These are phyloP conservation scores for Talaromyces verruculosus DNA, from an alignment of 2,329 filamentous ascomycete genomes.

Conservation along the genomic window DNA sequence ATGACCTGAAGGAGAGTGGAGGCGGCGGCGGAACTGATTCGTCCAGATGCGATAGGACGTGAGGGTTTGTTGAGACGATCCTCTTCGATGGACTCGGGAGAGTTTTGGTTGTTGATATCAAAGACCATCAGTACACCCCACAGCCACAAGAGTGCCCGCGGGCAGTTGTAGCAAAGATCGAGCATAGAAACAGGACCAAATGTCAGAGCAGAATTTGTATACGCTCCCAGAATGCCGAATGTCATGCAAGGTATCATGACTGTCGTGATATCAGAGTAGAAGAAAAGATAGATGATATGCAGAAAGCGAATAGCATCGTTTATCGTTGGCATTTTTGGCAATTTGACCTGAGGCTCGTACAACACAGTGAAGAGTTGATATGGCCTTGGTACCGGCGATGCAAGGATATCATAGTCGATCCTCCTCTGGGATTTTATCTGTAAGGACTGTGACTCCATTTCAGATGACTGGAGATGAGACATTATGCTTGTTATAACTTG, in stretches of 20 bases:
- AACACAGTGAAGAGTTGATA: constrained; percentile 4
- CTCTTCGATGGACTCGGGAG: constrained; percentile 20
- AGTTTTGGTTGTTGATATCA: constrained; percentile 22
- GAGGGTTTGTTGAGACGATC: constrained; percentile 21
- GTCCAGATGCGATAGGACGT: constrained; percentile 17
- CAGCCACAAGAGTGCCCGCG: constrained; percentile 15
- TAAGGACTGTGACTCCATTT: constrained; percentile 13
- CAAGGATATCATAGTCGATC: neutral
- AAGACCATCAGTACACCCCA: constrained; percentile 21
- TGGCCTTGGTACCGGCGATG: neutral
- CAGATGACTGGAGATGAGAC: constrained; percentile 14
- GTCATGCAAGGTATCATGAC: constrained; percentile 21
- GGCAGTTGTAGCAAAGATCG: constrained; percentile 7
- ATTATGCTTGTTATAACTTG: neutral
- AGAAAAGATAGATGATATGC: constrained; percentile 18
- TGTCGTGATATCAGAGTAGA: constrained; percentile 21
- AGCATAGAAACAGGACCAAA: neutral
- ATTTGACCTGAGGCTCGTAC: neutral
- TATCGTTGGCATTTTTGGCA: neutral
- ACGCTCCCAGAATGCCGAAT: constrained; percentile 18
- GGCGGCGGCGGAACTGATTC: constrained; percentile 17
- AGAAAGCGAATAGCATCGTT: neutral
- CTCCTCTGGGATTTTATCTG: neutral
- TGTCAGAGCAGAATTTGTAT: constrained; percentile 17
- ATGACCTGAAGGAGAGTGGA: constrained; percentile 14